Evolutionary conservation across 805 yeast genomes (phyloP), one percentile per base, ranked within the genome.

Genomic region (Lipomyces sp.): DNA sequence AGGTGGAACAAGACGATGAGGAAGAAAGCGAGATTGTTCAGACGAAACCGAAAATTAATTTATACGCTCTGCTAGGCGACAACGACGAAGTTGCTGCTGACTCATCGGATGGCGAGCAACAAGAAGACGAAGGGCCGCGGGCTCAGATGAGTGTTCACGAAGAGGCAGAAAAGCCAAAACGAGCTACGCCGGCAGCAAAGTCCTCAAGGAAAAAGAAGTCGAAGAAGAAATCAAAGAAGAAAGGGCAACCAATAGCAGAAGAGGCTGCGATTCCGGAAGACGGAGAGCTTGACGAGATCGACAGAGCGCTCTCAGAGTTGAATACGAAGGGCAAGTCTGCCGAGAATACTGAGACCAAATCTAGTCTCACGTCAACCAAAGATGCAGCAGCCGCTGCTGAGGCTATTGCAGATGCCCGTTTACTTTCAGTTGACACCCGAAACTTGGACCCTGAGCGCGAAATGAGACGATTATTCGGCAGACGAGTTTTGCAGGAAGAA

Each of bases 381-480:
- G 23, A 11, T 22, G 28, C 14, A 8, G n/a, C 21, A n/a, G 39
- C 45, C 2, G 19, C 16, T 18, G 31, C 33, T 14, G 28, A 45
- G 16, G 45, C 47, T 14, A 38, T 34, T 6, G 55, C 49, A 2
- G 45, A 32, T 21, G 51, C 55, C 7, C 34, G 51, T 3, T 36
- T 58, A n/a, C 52, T 52, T 2, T 42, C 56, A 14, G 51, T 58
- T 24, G 39, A 52, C 39, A 43, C 42, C n/a, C 45, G 49, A 14
- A 50, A 49, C 28, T 49, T 58, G 16, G 61, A 58, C 46, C 58
- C 61, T 7, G 53, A 48, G 4, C 49, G 55, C 10, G 61, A 58
- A 34, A 58, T 58, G 55, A 45, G 55, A 14, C 48, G 44, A 26
- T 31, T 57, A 18, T 58, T 58, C 36, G 61, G 61, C 4, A 53